These are phyloP conservation scores for Byssothecium circinans DNA, from an alignment of 2,329 filamentous ascomycete genomes.

Conservation along the genomic window DNA sequence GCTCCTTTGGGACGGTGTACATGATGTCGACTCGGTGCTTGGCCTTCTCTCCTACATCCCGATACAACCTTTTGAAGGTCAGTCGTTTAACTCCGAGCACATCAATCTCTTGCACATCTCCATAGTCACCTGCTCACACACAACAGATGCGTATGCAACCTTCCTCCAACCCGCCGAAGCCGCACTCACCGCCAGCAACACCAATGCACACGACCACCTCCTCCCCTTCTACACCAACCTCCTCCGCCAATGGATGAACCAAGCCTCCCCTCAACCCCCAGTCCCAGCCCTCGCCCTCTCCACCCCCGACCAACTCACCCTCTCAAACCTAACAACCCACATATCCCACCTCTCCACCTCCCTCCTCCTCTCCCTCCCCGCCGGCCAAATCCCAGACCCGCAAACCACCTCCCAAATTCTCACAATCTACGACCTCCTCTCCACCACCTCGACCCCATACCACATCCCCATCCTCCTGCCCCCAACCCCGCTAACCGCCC, in stretches of 20 bases:
- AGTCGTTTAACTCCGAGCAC: constrained; percentile 26
- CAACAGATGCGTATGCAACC: constrained; percentile 36
- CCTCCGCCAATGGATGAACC: constrained; percentile 57
- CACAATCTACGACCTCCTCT: constrained; percentile 69
- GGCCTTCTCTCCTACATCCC: constrained; percentile 49
- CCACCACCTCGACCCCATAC: constrained; percentile 37
- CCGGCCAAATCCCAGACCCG: constrained; percentile 28
- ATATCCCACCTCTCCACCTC: constrained; percentile 36
- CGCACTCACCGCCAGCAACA: constrained; percentile 34
- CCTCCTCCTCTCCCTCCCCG: constrained; percentile 29
- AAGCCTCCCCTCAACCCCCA: constrained; percentile 31
- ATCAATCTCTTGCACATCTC: too few relatives aligned
- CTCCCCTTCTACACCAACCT: constrained; percentile 69
- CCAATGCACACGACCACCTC: constrained; percentile 60
- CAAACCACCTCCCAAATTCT: constrained; percentile 57
- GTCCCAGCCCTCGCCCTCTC: constrained; percentile 20
- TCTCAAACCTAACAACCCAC: constrained; percentile 31
- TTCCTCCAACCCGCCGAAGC: constrained; percentile 47
- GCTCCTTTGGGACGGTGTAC: constrained; percentile 40
- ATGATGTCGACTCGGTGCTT: constrained; percentile 50
- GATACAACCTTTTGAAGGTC: constrained; percentile 60
- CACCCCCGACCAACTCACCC: constrained; percentile 47
- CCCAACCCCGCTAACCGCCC: constrained; percentile 68
- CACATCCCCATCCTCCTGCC: constrained; percentile 68
- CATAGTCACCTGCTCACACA: constrained; percentile 7